These are phyloP conservation scores for Plasmodium billcollinsi DNA, from an alignment of 169 alveolate species.

Conservation along the genomic window DNA sequence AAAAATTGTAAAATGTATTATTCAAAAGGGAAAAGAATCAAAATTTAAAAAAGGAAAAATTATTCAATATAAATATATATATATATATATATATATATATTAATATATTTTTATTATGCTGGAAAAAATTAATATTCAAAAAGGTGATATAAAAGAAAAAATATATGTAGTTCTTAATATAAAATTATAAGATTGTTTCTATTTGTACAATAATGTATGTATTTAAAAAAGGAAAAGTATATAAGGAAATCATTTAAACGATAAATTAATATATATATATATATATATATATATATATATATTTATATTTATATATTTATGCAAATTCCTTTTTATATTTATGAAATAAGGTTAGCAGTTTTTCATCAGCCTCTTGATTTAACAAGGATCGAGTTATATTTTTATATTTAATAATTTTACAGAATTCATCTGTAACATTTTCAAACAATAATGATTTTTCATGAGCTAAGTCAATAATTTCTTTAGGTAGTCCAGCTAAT, in stretches of 20 bases:
- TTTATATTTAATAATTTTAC: constrained; percentile 66
- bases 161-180: too few species aligned
- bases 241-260: neutral
- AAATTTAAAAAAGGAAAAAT: too few species aligned
- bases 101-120: too few species aligned
- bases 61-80: too few species aligned
- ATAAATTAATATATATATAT: neutral
- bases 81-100: too few species aligned
- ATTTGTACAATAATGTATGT: neutral
- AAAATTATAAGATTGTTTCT: too few species aligned
- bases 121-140: too few species aligned
- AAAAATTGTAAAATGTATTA: too few species aligned
- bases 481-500: constrained; percentile 94
- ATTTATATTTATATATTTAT: neutral
- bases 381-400: constrained; percentile 49
- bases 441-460: constrained; percentile 65
- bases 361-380: constrained; percentile 12
- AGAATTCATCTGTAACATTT: constrained; percentile 72
- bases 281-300: neutral
- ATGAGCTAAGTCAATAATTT: constrained; percentile 75
- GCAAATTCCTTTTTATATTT: constrained; percentile 38
- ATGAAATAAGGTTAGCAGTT: constrained; percentile 17
- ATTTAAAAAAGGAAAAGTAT: neutral
- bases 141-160: too few species aligned
- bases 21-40: too few species aligned